phyloP scores from a whole-genome alignment of 1,284 basidiomycete genomes.

The Apiotrichum domesticum region DNA sequence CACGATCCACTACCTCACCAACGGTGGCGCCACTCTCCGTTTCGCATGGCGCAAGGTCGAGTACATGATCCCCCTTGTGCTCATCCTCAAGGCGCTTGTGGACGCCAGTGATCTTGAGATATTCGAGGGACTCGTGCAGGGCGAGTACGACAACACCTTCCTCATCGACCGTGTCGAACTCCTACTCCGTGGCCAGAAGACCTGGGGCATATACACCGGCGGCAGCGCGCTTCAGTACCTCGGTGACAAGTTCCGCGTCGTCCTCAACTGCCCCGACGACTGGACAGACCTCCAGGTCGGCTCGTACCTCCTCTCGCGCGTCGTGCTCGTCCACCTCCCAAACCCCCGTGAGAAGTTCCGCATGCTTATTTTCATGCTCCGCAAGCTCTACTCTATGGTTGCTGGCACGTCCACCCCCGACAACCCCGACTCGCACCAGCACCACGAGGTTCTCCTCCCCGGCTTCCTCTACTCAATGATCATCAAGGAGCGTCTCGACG shows the following conservation, averaged over 20 bases:
- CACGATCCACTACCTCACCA: conserved; percentile 92
- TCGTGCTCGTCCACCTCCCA: conserved; percentile 86
- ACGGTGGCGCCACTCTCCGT: conserved; percentile 89
- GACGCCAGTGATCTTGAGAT: conserved; percentile 94
- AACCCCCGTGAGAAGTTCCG: conserved; percentile 92
- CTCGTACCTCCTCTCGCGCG: conserved; percentile 72
- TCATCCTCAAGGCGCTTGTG: conserved; percentile 92
- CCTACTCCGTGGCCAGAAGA: conserved; percentile 95
- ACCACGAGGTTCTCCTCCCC: conserved; percentile 95
- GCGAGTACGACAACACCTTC: conserved; percentile 96
- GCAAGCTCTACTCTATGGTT: conserved; percentile 89
- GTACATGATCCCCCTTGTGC: conserved; percentile 97
- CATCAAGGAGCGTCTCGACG: conserved; percentile 95
- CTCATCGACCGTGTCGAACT: conserved; percentile 95
- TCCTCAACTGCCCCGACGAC: conserved; percentile 87
- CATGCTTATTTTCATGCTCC: conserved; percentile 98
- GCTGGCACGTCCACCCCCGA: conserved; percentile 87
- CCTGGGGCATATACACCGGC: conserved; percentile 81
- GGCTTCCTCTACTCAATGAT: conserved; percentile 94
- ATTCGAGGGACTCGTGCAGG: conserved; percentile 95
- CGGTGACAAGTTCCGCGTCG: conserved; percentile 96
- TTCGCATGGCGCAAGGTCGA: conserved; percentile 99
- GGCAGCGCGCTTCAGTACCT: conserved; percentile 91
- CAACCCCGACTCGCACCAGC: conserved; percentile 98
- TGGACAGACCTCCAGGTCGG: conserved; percentile 82